Evolutionary conservation across 2,329 filamentous ascomycete species (phyloP), one percentile per base, ranked within the genome.

Genomic region (Elsinoe necatrix): DNA sequence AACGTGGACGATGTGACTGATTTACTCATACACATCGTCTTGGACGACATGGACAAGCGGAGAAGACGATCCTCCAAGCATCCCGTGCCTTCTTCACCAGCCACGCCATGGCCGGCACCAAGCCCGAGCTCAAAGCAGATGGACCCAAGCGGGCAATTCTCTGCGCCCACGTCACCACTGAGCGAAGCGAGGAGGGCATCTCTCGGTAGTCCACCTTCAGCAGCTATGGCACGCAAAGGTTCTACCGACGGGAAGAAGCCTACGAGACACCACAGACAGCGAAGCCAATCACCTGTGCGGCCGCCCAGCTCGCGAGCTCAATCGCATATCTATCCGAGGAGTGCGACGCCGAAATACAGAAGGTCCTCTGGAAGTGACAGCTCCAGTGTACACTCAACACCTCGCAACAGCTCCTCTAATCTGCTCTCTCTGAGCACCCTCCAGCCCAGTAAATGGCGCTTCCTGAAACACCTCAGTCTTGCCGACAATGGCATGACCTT

Each of bases 31-130:
- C 86, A 95, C 64, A 95, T 98, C 63, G 91, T 98, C 23, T 74
- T 98, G 59, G 93, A 98, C 67, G 93, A 98, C 67, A 93, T 95
- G 79, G 92, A 97, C 70, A 93, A 89, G 73, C 81, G 93, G 61
- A 83, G 92, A 21, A 83, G 89, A 59, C 83, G 93, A 52, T 95
- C 91, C 0, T 89, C 90, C 41, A 97, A 95, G 73, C 63, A 63
- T 16, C 67, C 66, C 12, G 80, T 84, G 8, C 88, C 93, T 61
- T 79, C 84, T 11, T 95, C 90, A 0, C 89, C 91, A 2, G 85
- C 87, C 1, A 79, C 83, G 9, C 81, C 85, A 0, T 89, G 86
- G 80, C 77, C 73, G 61, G 76, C 66, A 70, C 79, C 64, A 61
- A 89, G 82, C 69, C 85, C 81, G 56, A 80, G 80, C 1, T 71